Percentiles rank a stretch among this genome's conserved stretches.
phyloP scores from a whole-genome alignment of 2,329 filamentous ascomycete genomes.

The Aureobasidium lini region DNA sequence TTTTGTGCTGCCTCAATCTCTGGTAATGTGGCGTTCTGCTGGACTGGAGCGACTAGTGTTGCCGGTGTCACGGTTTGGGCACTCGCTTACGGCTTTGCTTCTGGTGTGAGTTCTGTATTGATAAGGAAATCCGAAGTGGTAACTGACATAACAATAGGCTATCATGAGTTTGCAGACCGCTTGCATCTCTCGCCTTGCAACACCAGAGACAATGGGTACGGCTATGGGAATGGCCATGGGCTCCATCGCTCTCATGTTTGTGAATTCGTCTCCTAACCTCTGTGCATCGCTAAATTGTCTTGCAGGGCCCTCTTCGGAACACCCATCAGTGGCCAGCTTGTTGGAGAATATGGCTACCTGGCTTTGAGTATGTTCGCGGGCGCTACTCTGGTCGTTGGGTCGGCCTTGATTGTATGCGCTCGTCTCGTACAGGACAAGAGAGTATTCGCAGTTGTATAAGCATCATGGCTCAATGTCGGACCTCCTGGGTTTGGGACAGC shows the following conservation, averaged over 20 bases:
- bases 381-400: neutral
- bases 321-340: neutral
- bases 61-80: slow-evolving; percentile 22
- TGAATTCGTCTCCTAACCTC: neutral
- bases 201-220: slow-evolving; percentile 32
- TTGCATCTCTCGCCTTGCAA: slow-evolving; percentile 38
- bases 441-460: neutral
- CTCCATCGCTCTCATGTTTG: slow-evolving; percentile 37
- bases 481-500: no score
- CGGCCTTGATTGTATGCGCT: neutral
- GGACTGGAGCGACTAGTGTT: slow-evolving; percentile 20
- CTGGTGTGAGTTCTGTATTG: slow-evolving; percentile 29
- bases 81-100: slow-evolving; percentile 39
- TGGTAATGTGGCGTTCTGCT: slow-evolving; percentile 30
- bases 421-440: neutral
- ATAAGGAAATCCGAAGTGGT: neutral
- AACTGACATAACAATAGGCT: slow-evolving; percentile 26
- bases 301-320: neutral
- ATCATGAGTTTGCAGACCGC: slow-evolving; percentile 42
- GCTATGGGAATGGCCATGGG: slow-evolving; percentile 38
- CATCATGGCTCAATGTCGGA: no score
- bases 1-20: slow-evolving; percentile 30
- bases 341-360: slow-evolving; percentile 4
- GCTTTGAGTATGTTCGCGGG: slow-evolving; percentile 5
- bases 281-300: no score